Percentiles rank a stretch among this genome's conserved stretches.
Conservation (phyloP, 352 stramenopile species). For the Globisporangium lucens region DNA sequence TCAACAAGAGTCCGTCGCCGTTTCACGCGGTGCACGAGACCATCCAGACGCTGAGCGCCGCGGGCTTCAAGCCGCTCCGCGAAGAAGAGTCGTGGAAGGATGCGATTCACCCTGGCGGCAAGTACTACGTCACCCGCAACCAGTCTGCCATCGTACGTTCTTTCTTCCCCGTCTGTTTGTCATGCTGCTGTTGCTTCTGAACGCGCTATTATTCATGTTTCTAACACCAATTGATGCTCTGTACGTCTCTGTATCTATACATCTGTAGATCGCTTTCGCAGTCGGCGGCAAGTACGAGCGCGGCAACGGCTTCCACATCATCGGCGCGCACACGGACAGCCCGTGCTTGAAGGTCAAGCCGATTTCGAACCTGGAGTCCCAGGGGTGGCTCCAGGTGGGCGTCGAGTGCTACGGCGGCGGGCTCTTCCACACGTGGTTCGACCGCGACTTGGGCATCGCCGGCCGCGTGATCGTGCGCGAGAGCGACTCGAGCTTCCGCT, state of each 20-base stretch:
- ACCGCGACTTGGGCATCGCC: conserved; percentile 93
- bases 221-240: background rate
- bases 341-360: conserved; percentile 96
- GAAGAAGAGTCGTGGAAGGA: conserved; percentile 79
- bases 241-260: background rate
- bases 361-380: conserved; percentile 85
- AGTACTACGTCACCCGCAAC: conserved; percentile 98
- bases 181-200: background rate
- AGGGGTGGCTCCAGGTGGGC: conserved; percentile 81
- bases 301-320: conserved; percentile 94
- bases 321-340: conserved; percentile 96
- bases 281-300: conserved; percentile 90
- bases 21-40: conserved; percentile 93
- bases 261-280: conserved; percentile 82
- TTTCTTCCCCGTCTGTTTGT: background rate
- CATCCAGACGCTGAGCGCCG: conserved; percentile 72
- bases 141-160: conserved; percentile 88
- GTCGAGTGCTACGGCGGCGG: conserved; percentile 88
- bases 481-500: conserved; percentile 61
- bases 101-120: conserved; percentile 73
- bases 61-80: conserved; percentile 90
- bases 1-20: conserved; percentile 92
- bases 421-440: conserved; percentile 98
- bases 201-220: too few relatives aligned
- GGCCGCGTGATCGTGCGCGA: conserved; percentile 91